These are phyloP conservation scores for Albophoma yamanashiensis DNA, from an alignment of 2,329 filamentous ascomycete species.

Conservation along the genomic window DNA sequence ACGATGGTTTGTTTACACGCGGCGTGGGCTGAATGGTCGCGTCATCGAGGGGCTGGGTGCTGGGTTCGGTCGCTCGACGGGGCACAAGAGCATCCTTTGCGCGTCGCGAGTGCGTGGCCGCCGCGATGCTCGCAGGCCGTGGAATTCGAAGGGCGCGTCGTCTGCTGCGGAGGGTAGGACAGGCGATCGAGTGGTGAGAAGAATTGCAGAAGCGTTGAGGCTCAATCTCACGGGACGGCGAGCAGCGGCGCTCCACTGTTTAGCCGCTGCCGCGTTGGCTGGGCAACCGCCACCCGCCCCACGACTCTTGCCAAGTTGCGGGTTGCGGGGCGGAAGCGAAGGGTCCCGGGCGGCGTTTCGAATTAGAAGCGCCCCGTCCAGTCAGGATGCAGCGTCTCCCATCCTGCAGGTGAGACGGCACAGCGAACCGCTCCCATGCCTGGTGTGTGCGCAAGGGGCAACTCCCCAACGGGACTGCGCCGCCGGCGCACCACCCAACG, in stretches of 20 bases:
- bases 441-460: too few species aligned
- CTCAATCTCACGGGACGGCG: background rate
- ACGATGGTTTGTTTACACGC: background rate
- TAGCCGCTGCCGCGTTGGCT: background rate
- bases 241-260: background rate
- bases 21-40: background rate
- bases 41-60: background rate
- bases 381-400: background rate
- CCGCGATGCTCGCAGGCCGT: background rate
- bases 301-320: background rate
- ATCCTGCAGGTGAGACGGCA: too few species aligned
- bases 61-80: background rate
- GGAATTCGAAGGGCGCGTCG: background rate
- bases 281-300: background rate
- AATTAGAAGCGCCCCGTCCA: background rate
- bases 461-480: too few species aligned
- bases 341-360: background rate
- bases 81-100: background rate
- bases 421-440: too few species aligned
- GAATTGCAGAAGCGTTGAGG: background rate
- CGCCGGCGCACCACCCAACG: background rate
- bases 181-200: background rate
- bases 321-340: too few species aligned
- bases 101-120: background rate
- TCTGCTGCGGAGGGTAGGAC: background rate